These are phyloP conservation scores for Phaeosphaeria sp. DNA, from an alignment of 2,329 filamentous ascomycete genomes.

Conservation along the genomic window DNA sequence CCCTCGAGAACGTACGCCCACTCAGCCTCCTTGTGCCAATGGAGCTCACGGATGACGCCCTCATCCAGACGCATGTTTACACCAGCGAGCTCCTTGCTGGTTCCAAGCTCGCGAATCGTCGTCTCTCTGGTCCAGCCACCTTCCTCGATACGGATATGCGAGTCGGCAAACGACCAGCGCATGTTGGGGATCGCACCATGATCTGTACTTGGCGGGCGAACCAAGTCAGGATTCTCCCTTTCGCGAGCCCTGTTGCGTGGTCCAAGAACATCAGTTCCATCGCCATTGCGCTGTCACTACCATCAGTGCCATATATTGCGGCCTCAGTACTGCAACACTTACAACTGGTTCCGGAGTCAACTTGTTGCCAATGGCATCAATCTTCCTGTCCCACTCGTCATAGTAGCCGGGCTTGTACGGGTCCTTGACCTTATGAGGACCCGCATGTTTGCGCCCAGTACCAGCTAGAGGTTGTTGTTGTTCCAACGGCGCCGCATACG, in stretches of 20 bases:
- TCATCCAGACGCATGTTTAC: conserved; percentile 80
- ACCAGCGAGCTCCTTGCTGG: conserved; percentile 73
- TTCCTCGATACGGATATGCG: conserved; percentile 63
- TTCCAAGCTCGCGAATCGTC: conserved; percentile 68
- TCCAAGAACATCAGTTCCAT: conserved; percentile 70
- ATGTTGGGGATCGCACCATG: conserved; percentile 74
- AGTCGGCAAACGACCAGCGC: conserved; percentile 66
- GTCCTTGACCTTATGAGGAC: conserved; percentile 30
- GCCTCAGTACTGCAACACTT: conserved; percentile 21
- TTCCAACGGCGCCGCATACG: conserved; percentile 38
- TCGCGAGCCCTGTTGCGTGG: conserved; percentile 73
- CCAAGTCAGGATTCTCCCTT: conserved; percentile 72
- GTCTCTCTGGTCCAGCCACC: conserved; percentile 80
- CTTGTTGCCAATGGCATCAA: conserved; percentile 66
- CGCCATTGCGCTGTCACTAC: conserved; percentile 51
- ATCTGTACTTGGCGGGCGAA: conserved; percentile 76
- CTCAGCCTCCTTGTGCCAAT: conserved; percentile 83
- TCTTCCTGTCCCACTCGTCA: conserved; percentile 67
- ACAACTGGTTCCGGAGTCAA: conserved; percentile 68
- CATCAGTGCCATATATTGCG: conserved; percentile 12
- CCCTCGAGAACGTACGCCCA: conserved; percentile 79
- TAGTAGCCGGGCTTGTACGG: conserved; percentile 67
- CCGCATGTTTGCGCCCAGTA: conserved; percentile 33
- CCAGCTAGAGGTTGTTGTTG: conserved; percentile 48
- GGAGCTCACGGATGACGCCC: conserved; percentile 76